Evolutionary conservation across 108 stramenopile genomes (phyloP).

Genomic region (Conticribra weissflogii): DNA sequence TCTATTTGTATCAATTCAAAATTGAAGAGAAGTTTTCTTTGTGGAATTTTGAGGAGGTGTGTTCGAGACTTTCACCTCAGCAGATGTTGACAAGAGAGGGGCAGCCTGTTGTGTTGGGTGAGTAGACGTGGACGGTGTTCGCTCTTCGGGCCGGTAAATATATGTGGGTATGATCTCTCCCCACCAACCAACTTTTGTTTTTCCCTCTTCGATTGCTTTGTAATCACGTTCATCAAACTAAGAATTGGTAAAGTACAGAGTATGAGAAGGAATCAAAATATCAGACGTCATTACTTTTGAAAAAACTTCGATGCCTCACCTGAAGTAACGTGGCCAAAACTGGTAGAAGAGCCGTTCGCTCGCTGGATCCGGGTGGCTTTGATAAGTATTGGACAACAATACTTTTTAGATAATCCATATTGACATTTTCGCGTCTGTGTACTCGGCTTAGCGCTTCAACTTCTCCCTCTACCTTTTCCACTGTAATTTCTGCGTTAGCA

Average conservation of each 20-base stretch:
- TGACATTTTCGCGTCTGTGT: constrained; percentile 84
- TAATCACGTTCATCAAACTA: constrained; percentile 86
- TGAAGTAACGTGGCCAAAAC: constrained; percentile 85
- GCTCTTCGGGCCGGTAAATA: constrained; percentile 48
- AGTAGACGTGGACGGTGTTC: constrained; percentile 7
- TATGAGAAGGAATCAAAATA: no score
- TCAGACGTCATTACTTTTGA: no score
- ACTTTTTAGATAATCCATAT: constrained; percentile 91
- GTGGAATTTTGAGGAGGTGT: constrained; percentile 18
- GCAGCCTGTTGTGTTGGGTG: constrained; percentile 22
- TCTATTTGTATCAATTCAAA: no score
- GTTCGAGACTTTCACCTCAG: constrained; percentile 45
- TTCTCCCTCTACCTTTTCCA: constrained; percentile 69
- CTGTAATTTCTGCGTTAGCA: constrained; percentile 69
- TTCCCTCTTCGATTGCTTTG: constrained; percentile 83
- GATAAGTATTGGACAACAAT: constrained; percentile 90
- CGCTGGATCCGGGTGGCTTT: constrained; percentile 85
- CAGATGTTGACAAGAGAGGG: constrained; percentile 33
- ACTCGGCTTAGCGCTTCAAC: constrained; percentile 80
- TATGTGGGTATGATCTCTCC: constrained; percentile 67
- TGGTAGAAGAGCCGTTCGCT: constrained; percentile 76
- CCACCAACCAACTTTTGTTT: constrained; percentile 81
- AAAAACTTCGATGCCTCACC: background rate
- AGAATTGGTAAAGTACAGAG: background rate
- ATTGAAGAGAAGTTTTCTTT: constrained; percentile 56